Evolutionary conservation across 257 asterid species (phyloP).

Genomic region (Ophiorrhiza pumila): DNA sequence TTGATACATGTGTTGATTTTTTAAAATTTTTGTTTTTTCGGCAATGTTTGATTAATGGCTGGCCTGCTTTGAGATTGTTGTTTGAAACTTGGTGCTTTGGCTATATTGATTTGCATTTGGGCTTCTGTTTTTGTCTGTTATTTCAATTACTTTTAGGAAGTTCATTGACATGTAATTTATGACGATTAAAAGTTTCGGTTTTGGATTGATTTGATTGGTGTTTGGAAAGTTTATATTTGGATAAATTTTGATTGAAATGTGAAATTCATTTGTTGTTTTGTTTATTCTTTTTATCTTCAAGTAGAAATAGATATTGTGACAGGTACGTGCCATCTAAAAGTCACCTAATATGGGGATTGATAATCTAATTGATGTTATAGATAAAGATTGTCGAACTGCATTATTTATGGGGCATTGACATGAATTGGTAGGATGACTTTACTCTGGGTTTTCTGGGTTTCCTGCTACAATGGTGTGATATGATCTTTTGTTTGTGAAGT

Average conservation of each 20-base stretch:
- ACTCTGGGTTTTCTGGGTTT: not conserved
- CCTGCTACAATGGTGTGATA: not conserved
- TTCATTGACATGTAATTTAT: not conserved
- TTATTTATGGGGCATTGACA: not conserved
- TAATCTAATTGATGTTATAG: conserved; percentile 16
- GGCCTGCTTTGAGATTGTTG: not conserved
- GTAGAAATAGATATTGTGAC: conserved; percentile 3
- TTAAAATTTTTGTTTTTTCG: not conserved
- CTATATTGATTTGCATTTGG: conserved; percentile 20
- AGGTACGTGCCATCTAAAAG: conserved; percentile 10
- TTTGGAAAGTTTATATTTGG: not conserved
- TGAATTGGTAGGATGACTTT: not conserved
- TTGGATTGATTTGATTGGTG: not conserved
- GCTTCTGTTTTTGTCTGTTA: not conserved
- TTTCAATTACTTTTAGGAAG: not conserved
- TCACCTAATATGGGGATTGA: conserved; percentile 14
- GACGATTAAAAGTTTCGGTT: not conserved
- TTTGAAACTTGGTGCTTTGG: not conserved
- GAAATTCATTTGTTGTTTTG: not conserved
- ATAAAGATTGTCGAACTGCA: conserved; percentile 15
- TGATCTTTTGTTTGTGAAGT: not conserved
- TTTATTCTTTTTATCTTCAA: not conserved
- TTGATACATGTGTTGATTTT: conserved; percentile 8
- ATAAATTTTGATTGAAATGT: not conserved
- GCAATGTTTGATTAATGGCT: not conserved